Evolutionary conservation across 2,329 filamentous ascomycete species (phyloP), one percentile per base, ranked within the genome.

Genomic region (Fusarium begoniae): DNA sequence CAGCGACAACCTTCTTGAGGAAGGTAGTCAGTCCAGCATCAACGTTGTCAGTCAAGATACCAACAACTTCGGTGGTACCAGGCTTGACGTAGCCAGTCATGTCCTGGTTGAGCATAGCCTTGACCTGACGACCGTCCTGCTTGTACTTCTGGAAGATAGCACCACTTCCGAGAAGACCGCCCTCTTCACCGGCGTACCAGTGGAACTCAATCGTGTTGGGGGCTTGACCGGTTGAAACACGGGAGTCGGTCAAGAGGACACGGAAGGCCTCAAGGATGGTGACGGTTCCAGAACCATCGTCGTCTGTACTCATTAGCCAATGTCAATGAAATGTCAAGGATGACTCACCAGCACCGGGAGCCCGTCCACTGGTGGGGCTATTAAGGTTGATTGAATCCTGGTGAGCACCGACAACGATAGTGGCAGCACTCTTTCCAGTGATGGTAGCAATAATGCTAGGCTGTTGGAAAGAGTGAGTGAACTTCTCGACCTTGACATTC

Each of bases 111-210:
- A 86, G 80, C 80, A 85, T 84, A 17, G 83, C 82, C 64, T 81
- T 81, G 66, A 86, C 81, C 28, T 82, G 78, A 3, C 77, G 76
- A 8, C 78, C 77, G 7, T 76, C 70, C 2, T 76, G 74, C 48
- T 79, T 72, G 67, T 86, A 86, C 47, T 79, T 72, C 30, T 81
- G 76, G 71, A 85, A 85, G 60, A 86, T 82, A 38, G 81, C 83
- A 37, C 93, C 92, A 65, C 90, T 93, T 53, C 94, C 94, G 2
- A 96, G 88, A 47, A 96, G 85, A 20, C 94, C 94, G 14, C 91
- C 93, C 80, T 96, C 94, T 77, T 96, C 94, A 3, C 93, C 94
- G 8, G 91, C 92, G 82, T 95, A 96, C 93, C 93, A 96, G 81
- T 96, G 93, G 81, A 96, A 96, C 83, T 96, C 94, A 66, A 96